Evolutionary conservation across 768 basidiomycete species (phyloP), one percentile per base, ranked within the genome.

Genomic region (Pleurotus ostreatus): DNA sequence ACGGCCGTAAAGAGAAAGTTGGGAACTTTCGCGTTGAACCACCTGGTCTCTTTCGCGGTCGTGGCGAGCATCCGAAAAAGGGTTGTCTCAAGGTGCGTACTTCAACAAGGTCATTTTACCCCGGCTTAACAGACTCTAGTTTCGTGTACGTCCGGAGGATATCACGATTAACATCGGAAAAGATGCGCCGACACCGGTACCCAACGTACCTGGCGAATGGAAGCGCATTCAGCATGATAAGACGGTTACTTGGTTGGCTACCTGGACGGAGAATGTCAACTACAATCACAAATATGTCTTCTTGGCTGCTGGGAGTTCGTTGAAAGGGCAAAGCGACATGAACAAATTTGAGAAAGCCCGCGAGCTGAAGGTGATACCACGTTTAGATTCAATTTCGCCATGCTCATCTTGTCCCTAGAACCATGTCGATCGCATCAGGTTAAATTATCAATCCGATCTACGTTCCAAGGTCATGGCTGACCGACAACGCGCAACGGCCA

Each of bases 1-100:
- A 99, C 65, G 96, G 96, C 11, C 86, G 95, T 53, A 96, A 94
- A 73, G 97, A 99, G 76, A 98, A 98, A 70, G 84, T 98, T 47
- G 97, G 97, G 39, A 99, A 98, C 74, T 98, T 98, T 78, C 82
- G 94, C 62, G 86, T 98, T 51, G 97, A 99, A 79, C 97, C 97
- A 68, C 97, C 97, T 23, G 95, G 96, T n/a, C 74, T 98, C 49
- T 99, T 98, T 74, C 78, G 97, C 70, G 97, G 97, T 59, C 94
- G 97, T 61, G 97, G 97, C 54, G 94, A 98, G 63, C 97, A 99
- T 71, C 97, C 97, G 0, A 95, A 89, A 81, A 98, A 98, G 70
- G 97, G 97, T 15, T 86, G 87, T 40, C 77, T 97, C 49, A 98
- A 98, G 81, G 95, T 93, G 65, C 66, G 75, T 66, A 20, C 49